These are phyloP conservation scores for Pedinophyceae sp. DNA, from an alignment of 139 green algal species.

Conservation along the genomic window DNA sequence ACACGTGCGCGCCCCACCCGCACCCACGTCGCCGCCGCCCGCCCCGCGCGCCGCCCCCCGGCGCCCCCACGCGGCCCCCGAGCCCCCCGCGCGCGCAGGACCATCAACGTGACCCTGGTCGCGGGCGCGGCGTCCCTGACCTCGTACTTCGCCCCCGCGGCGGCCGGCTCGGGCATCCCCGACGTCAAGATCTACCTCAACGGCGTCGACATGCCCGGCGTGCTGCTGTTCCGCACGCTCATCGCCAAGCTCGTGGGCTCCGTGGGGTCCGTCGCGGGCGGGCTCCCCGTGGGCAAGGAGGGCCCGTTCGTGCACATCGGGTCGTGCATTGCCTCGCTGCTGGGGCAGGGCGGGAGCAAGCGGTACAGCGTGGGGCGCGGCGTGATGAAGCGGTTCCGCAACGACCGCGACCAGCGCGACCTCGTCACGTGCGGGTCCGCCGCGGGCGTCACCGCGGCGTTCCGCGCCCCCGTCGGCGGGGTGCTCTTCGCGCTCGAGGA, in stretches of 20 bases:
- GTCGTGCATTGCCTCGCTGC: slow-evolving; percentile 12
- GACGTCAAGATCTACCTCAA: slow-evolving; percentile 76
- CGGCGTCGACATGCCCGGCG: slow-evolving; percentile 51
- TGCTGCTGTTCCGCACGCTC: slow-evolving; percentile 54
- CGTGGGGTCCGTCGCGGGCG: slow-evolving; percentile 48
- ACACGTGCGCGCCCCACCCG: not conserved
- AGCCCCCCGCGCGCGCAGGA: slow-evolving; percentile 30
- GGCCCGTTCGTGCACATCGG: slow-evolving; percentile 67
- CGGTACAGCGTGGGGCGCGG: not conserved
- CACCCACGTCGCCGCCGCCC: slow-evolving; percentile 2
- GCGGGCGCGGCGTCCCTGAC: slow-evolving; percentile 25
- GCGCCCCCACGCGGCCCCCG: not conserved
- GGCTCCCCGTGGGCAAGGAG: slow-evolving; percentile 68
- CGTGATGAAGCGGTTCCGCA: slow-evolving; percentile 28
- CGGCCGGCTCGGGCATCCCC: slow-evolving; percentile 57
- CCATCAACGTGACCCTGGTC: slow-evolving; percentile 45
- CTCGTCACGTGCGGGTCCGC: slow-evolving; percentile 56
- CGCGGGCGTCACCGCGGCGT: slow-evolving; percentile 60
- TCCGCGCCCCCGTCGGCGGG: slow-evolving; percentile 59
- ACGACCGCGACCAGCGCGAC: slow-evolving; percentile 52
- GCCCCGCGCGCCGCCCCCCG: not conserved
- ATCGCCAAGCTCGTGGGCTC: slow-evolving; percentile 43
- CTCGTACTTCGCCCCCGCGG: slow-evolving; percentile 32
- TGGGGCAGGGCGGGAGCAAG: not conserved
- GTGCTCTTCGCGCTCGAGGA: slow-evolving; percentile 79